These are phyloP conservation scores for Ceratocystis cacaofunesta DNA, from an alignment of 2,329 filamentous ascomycete species.

Conservation along the genomic window DNA sequence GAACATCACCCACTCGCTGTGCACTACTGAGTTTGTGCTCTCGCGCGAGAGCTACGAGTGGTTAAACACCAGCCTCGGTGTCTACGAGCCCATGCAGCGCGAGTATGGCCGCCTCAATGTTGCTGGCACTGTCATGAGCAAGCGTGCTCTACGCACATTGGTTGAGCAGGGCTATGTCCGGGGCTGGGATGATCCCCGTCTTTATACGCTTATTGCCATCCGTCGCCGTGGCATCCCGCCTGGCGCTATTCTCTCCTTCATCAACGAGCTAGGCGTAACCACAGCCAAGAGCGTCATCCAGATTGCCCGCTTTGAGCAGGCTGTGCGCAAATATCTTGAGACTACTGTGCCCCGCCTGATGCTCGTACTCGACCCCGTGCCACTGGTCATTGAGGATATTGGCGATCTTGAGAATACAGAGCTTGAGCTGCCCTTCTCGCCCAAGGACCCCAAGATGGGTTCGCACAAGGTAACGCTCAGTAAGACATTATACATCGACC, in stretches of 20 bases:
- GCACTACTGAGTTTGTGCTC: conserved; percentile 82
- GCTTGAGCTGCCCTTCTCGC: conserved; percentile 63
- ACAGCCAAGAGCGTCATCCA: conserved; percentile 68
- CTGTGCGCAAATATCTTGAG: conserved; percentile 74
- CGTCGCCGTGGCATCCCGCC: conserved; percentile 76
- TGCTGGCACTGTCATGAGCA: conserved; percentile 72
- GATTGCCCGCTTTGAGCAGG: conserved; percentile 69
- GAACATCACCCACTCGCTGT: conserved; percentile 78
- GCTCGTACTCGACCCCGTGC: conserved; percentile 75
- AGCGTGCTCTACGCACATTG: conserved; percentile 67
- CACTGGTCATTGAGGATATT: conserved; percentile 66
- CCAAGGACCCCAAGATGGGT: conserved; percentile 59
- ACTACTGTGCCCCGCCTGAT: conserved; percentile 75
- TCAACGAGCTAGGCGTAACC: conserved; percentile 83
- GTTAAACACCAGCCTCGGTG: conserved; percentile 64
- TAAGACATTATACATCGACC: conserved; percentile 71
- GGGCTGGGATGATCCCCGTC: conserved; percentile 79
- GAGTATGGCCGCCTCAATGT: conserved; percentile 58
- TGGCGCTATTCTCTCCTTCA: conserved; percentile 74
- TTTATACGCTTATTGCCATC: conserved; percentile 76
- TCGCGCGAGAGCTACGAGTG: conserved; percentile 81
- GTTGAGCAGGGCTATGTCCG: conserved; percentile 66
- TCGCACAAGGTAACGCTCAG: conserved; percentile 50
- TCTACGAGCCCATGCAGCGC: conserved; percentile 88
- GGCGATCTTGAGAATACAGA: conserved; percentile 48